phyloP scores from a whole-genome alignment of 2,329 filamentous ascomycete species.

The Botrytis deweyae region DNA sequence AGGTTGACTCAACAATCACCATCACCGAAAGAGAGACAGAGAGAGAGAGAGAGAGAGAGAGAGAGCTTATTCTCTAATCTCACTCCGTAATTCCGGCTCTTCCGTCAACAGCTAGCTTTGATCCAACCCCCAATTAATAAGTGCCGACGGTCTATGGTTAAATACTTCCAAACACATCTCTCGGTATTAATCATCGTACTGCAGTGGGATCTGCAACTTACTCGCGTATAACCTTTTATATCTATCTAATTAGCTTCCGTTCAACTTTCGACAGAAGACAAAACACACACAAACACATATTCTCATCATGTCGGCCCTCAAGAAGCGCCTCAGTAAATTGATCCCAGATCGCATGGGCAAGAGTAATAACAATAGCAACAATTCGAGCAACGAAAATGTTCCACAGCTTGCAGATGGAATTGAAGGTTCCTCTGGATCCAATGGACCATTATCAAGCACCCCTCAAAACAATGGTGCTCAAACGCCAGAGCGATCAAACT shows the following conservation, averaged over 20 bases:
- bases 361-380: conserved; percentile 18
- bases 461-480: conserved; percentile 19
- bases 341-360: conserved; percentile 24
- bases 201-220: background rate
- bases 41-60: background rate
- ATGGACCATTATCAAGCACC: background rate
- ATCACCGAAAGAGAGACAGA: background rate
- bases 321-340: conserved; percentile 35
- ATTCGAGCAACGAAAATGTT: conserved; percentile 21
- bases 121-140: background rate
- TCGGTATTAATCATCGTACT: background rate
- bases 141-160: background rate
- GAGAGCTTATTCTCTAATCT: background rate
- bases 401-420: conserved; percentile 18
- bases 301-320: conserved; percentile 36
- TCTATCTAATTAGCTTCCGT: background rate
- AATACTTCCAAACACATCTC: background rate
- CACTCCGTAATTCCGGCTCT: background rate
- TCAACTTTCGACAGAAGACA: background rate
- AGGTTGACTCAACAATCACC: background rate
- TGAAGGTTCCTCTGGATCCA: conserved; percentile 1
- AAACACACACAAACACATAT: background rate
- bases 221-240: background rate
- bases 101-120: background rate
- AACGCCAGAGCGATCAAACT: conserved; percentile 23